A percentile compares a stretch with the other conserved stretches of the same genome.
Evolutionary conservation across 1,284 basidiomycete genomes (phyloP).

Genomic region (Inonotus hispidus): DNA sequence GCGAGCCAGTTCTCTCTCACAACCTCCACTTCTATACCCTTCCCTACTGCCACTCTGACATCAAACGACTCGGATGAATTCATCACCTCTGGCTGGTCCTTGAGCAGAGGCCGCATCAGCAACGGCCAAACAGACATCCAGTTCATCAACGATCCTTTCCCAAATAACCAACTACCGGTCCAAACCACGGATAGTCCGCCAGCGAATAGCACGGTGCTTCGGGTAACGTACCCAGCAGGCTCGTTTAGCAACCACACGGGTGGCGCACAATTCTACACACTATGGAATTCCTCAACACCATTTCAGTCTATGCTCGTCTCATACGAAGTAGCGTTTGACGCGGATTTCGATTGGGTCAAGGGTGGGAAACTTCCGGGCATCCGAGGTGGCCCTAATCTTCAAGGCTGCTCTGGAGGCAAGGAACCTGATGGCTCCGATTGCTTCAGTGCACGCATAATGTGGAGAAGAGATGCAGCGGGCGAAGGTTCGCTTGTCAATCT

Average conservation of each 20-base stretch:
- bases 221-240: slow-evolving; percentile 57
- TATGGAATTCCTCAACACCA: slow-evolving; percentile 52
- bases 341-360: slow-evolving; percentile 43
- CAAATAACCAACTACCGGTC: slow-evolving; percentile 37
- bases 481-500: slow-evolving; percentile 31
- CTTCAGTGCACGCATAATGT: slow-evolving; percentile 44
- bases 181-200: slow-evolving; percentile 22
- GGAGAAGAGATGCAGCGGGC: slow-evolving; percentile 36
- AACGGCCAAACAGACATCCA: slow-evolving; percentile 48
- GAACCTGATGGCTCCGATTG: slow-evolving; percentile 37
- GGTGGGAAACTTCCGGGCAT: slow-evolving; percentile 46
- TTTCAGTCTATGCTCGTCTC: slow-evolving; percentile 62
- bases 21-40: slow-evolving; percentile 58
- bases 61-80: slow-evolving; percentile 45
- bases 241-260: slow-evolving; percentile 56
- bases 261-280: slow-evolving; percentile 58
- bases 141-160: slow-evolving; percentile 65
- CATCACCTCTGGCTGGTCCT: slow-evolving; percentile 54
- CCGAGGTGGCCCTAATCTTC: slow-evolving; percentile 35
- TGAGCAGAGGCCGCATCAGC: slow-evolving; percentile 55
- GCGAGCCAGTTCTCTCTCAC: slow-evolving; percentile 52
- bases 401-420: slow-evolving; percentile 38
- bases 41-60: slow-evolving; percentile 57
- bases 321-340: slow-evolving; percentile 68
- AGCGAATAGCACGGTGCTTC: slow-evolving; percentile 49